These are phyloP conservation scores for Paramecium biaurelia DNA, from an alignment of 73 alveolate genomes.

Conservation along the genomic window DNA sequence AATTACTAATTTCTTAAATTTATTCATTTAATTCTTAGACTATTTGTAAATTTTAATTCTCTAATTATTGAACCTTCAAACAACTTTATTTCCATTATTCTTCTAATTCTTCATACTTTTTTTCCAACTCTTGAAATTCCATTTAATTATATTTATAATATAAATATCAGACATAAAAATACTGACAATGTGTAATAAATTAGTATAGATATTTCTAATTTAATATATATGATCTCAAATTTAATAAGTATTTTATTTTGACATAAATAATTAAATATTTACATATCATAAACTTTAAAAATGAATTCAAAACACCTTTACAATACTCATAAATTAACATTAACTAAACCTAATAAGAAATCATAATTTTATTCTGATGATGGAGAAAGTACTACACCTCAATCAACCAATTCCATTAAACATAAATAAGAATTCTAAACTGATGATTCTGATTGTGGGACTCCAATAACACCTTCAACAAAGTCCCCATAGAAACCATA, in stretches of 20 bases:
- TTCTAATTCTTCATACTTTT: neutral
- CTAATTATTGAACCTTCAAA: neutral
- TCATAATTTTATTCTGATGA: slow-evolving; percentile 1
- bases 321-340: slow-evolving; percentile 12
- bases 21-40: neutral
- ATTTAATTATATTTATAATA: neutral
- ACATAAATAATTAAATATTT: neutral
- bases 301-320: neutral
- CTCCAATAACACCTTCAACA: neutral
- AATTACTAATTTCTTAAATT: neutral
- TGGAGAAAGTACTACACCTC: neutral
- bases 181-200: neutral
- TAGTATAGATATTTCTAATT: neutral
- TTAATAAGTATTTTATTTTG: neutral
- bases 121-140: neutral
- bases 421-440: neutral
- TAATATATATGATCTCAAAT: neutral
- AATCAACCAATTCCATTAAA: neutral
- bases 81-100: neutral
- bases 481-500: neutral
- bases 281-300: neutral
- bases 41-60: neutral
- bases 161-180: neutral
- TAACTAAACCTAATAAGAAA: neutral
- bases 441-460: slow-evolving; percentile 26